Evolutionary conservation across 2,329 filamentous ascomycete genomes (phyloP), one percentile per base, ranked within the genome.

Genomic region (Diaporthe destruens): DNA sequence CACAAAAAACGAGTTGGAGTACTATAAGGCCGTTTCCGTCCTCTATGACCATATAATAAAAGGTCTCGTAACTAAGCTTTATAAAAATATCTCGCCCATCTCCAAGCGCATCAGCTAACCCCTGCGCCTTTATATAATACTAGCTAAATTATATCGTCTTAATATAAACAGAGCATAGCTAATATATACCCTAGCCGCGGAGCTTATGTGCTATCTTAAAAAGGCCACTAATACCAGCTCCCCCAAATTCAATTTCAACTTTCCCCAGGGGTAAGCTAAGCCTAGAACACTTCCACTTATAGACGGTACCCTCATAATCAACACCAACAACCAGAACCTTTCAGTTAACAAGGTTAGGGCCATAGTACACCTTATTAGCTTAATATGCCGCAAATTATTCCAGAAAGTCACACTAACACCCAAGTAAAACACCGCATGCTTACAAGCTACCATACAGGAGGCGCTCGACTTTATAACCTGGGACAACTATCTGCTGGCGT

Each of bases 401-500:
- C 34, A 16, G 5, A n/a, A n/a, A 6, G 34, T 39, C 34, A 9
- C n/a, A 1, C 34, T 23, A 20, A 1, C 34, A 25, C 8, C 20
- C 6, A 6, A 1, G 14, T 8, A 47, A 4, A 16, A 32, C 16
- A n/a, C 1, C 2, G 1, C 1, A 6, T 1, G 8, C 25, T 1
- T 7, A 5, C 9, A 63, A 3, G 9, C 6, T 34, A 25, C 25
- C 25, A 47, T 34, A 5, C 16, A 63, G 39, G 4, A 1, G 3
- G 18, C 18, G 1, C 5, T 47, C 2, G 25, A 34, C 4, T 63
- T 34, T 9, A 47, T 63, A 3, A 47, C 25, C 6, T 47, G 57
- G 25, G 57, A 32, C 25, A 34, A 63, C 25, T 63, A 32, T 18
- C 2, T n/a, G 25, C 9, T 32, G 57, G 57, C 25, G 18, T 63